Base-by-base conservation (phyloP, 148 eudicot genomes). In the Vaccinium macrocarpon region DNA sequence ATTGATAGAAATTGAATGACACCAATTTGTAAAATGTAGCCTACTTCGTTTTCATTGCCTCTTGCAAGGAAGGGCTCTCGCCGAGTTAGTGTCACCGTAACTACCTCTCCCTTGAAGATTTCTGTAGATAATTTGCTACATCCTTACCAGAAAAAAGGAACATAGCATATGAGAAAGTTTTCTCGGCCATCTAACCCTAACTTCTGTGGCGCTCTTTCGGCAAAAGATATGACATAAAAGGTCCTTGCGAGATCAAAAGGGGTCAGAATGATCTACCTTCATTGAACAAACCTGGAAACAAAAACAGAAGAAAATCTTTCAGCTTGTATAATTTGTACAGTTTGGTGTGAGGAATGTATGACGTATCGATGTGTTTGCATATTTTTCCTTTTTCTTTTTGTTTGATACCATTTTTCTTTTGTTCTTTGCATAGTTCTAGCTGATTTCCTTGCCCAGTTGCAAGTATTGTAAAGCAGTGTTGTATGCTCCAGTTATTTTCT, bases 191-290 rank as follows among this genome's bases (percentile, higher is more conserved):
- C 74, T 53, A 77, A 81, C 81, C 82, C 49, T 81, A 62, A 74
- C 84, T 81, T 53, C 76, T 42, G 4, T 42, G 55, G 68, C 76
- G 82, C 87, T 77, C 62, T 68, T 49, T 77, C 46, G 62, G 84
- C 46, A 68, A 42, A 35, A 49, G 59, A 79, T 53, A 9, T 19
- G 64, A 64, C 25, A 81, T 62, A 48, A 66, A 48, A 10, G 74
- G 66, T 81, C 42, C 83, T 82, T 51, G 15, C 16, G 10, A 49
- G 15, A 66, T 48, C 0, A 46, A 35, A 49, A 66, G 46, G 76
- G 46, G 11, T 23, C 23, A 11, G 27, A 81, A 48, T 48, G 76
- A 49, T 48, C 75, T 35, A 38, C 42, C 25, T 25, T 29, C 15
- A 29, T 61, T 74, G 21, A 59, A 59, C 3, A 23, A 6, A 19